A percentile compares a stretch with the other conserved stretches of the same genome.
Conservation (phyloP, 1,139 yeast genomes). For the Pichia sp. region DNA sequence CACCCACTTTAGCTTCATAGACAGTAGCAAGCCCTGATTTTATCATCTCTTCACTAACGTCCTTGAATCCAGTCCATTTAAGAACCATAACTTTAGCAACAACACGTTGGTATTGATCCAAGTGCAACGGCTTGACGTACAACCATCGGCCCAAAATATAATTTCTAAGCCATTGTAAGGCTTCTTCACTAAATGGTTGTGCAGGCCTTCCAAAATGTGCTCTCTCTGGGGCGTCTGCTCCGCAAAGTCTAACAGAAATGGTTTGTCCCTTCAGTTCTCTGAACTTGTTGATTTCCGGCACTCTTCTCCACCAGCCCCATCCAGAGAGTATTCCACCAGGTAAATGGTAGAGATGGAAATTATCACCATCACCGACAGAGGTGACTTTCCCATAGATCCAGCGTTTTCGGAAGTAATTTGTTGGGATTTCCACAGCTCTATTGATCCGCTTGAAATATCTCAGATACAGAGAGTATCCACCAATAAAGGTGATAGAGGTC, state of each 20-base stretch:
- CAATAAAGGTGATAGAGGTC: constrained; percentile 22
- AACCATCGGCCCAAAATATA: constrained; percentile 61
- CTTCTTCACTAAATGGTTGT: constrained; percentile 83
- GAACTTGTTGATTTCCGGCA: constrained; percentile 40
- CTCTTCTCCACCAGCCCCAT: constrained; percentile 82
- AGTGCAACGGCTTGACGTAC: constrained; percentile 65
- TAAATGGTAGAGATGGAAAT: constrained; percentile 83
- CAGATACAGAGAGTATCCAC: constrained; percentile 31
- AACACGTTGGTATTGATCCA: constrained; percentile 86
- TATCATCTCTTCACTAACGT: constrained; percentile 84
- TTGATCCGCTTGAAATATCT: constrained; percentile 32
- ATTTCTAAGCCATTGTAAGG: constrained; percentile 64
- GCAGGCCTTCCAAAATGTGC: constrained; percentile 94
- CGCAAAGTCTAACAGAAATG: constrained; percentile 69
- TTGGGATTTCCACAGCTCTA: constrained; percentile 36
- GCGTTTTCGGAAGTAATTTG: constrained; percentile 30
- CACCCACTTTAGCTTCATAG: constrained; percentile 74
- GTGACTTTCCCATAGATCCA: constrained; percentile 77
- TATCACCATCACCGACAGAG: constrained; percentile 95
- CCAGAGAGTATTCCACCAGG: constrained; percentile 89
- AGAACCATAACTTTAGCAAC: constrained; percentile 76
- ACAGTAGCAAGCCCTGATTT: constrained; percentile 77
- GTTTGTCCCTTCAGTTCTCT: constrained; percentile 49
- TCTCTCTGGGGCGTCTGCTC: constrained; percentile 97
- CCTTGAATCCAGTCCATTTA: constrained; percentile 68